These are phyloP conservation scores for Gregarina niphandrodes DNA, from an alignment of 169 alveolate species.

Conservation along the genomic window DNA sequence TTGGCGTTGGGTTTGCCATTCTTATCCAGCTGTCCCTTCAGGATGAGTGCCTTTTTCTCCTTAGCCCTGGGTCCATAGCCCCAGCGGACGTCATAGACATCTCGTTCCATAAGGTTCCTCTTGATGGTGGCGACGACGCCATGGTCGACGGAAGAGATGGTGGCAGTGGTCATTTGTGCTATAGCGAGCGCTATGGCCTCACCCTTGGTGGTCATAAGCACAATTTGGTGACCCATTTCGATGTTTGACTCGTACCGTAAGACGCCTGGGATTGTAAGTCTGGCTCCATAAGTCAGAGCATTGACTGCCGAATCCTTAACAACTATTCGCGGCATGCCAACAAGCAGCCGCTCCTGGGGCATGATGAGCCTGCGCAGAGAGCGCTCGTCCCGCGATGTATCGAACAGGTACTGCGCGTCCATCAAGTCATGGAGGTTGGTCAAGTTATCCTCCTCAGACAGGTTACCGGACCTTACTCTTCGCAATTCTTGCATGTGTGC, in stretches of 20 bases:
- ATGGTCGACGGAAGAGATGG: conserved; percentile 95
- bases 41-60: conserved; percentile 83
- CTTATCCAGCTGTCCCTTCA: conserved; percentile 7
- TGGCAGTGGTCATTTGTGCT: conserved; percentile 98
- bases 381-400: conserved; percentile 58
- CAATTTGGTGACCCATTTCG: conserved; percentile 81
- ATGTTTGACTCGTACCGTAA: conserved; percentile 84
- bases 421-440: conserved; percentile 97
- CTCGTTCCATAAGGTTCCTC: conserved; percentile 98
- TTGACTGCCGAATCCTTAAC: conserved; percentile 96
- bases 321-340: conserved; percentile 80
- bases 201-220: conserved; percentile 96
- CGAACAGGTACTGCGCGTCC: conserved; percentile 79
- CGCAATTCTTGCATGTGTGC: conserved; percentile 99
- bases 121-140: conserved; percentile 93
- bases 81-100: conserved; percentile 96
- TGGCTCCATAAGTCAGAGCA: conserved; percentile 99
- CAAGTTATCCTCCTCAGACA: conserved; percentile 83
- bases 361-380: conserved; percentile 80
- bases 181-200: conserved; percentile 90
- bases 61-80: conserved; percentile 95
- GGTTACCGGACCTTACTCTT: conserved; percentile 81
- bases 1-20: conserved; percentile 32
- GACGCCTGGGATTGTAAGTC: conserved; percentile 92
- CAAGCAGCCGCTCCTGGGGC: conserved; percentile 84